Percentiles rank a stretch among this genome's conserved stretches.
phyloP scores from a whole-genome alignment of 139 green algal genomes.

The Tetratostichococcus sp. region DNA sequence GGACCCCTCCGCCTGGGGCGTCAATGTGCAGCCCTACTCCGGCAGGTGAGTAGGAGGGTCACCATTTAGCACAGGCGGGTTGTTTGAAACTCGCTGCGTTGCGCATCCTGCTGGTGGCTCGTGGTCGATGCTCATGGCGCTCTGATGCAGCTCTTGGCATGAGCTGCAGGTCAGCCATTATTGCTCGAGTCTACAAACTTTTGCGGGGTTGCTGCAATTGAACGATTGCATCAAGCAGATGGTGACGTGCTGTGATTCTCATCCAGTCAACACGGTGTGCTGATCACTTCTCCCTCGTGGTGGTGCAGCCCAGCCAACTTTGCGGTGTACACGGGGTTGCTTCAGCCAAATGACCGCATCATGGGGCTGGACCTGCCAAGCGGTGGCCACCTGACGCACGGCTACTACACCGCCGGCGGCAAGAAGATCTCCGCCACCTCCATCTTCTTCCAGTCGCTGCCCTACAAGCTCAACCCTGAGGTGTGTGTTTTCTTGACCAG shows the following conservation, averaged over 20 bases:
- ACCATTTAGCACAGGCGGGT: no score
- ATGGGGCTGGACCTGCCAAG: conserved; percentile 85
- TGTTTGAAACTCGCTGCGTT: no score
- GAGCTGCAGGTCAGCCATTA: no score
- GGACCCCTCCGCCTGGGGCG: conserved; percentile 63
- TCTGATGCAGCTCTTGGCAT: no score
- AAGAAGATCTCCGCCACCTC: conserved; percentile 85
- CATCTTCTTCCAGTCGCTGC: conserved; percentile 87
- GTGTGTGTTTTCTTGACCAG: conserved; percentile 16
- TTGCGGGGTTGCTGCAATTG: no score
- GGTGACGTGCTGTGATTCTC: no score
- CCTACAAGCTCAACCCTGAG: conserved; percentile 87
- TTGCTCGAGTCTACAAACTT: no score
- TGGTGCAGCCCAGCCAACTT: conserved; percentile 90
- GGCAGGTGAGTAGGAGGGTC: conserved; percentile 43
- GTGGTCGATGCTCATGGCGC: no score
- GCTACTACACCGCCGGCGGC: conserved; percentile 84
- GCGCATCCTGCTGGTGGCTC: no score
- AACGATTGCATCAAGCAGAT: no score
- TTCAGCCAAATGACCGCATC: conserved; percentile 79
- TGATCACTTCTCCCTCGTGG: no score
- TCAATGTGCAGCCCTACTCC: conserved; percentile 88
- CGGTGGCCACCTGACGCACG: conserved; percentile 85
- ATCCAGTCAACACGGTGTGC: no score
- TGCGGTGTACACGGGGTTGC: conserved; percentile 84